Evolutionary conservation across 2,329 filamentous ascomycete genomes (phyloP).

Genomic region (Xylaria sp.): DNA sequence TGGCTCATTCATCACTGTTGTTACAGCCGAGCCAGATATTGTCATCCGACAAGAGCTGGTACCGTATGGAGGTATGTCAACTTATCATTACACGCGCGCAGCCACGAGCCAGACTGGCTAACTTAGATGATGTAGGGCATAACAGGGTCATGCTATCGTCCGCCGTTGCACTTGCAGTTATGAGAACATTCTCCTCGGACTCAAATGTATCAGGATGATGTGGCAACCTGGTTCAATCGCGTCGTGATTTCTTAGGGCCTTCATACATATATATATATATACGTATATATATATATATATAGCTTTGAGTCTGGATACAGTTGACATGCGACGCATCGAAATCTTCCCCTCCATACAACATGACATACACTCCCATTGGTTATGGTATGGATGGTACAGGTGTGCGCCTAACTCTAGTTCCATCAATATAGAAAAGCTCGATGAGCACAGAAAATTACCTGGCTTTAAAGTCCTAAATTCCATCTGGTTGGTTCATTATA

Average conservation of each 20-base stretch:
- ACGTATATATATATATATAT: no score
- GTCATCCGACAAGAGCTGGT: slow-evolving; percentile 66
- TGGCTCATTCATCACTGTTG: slow-evolving; percentile 61
- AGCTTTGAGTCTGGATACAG: background rate
- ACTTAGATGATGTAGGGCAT: slow-evolving; percentile 63
- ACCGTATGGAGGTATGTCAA: slow-evolving; percentile 63
- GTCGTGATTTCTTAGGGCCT: background rate
- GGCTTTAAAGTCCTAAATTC: no score
- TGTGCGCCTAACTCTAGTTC: no score
- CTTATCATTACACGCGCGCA: background rate
- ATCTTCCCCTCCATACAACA: no score
- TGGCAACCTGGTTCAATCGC: background rate
- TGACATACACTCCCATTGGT: no score
- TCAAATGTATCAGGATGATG: slow-evolving; percentile 16
- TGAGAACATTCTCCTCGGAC: slow-evolving; percentile 68
- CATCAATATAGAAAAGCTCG: no score
- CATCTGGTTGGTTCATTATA: no score
- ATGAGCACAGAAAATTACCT: no score
- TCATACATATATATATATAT: background rate
- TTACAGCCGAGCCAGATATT: slow-evolving; percentile 57
- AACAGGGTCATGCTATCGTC: slow-evolving; percentile 75
- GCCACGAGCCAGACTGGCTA: background rate
- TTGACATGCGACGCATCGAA: no score
- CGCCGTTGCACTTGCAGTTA: slow-evolving; percentile 71
- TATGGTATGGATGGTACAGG: no score